Evolutionary conservation across 108 stramenopile species (phyloP).

Genomic region (Cylindrotheca closterium): DNA sequence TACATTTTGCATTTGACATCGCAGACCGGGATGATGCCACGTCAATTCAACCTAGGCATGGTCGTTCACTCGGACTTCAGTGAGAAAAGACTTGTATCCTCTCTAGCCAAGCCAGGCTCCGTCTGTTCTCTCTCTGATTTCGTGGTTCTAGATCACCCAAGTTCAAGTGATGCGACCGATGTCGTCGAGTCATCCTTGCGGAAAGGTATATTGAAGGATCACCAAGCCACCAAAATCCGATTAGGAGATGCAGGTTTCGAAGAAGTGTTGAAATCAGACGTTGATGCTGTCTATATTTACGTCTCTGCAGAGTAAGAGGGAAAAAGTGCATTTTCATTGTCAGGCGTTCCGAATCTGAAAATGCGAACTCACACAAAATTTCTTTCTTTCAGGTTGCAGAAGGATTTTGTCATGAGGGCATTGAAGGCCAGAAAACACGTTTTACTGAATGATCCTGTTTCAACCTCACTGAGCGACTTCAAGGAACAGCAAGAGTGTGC

Average conservation of each 20-base stretch:
- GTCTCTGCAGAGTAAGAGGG: slow-evolving; percentile 27
- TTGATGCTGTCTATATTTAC: slow-evolving; percentile 44
- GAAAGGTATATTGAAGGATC: slow-evolving; percentile 4
- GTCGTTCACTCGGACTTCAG: slow-evolving; percentile 18
- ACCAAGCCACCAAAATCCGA: slow-evolving; percentile 11
- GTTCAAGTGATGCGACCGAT: too few relatives aligned
- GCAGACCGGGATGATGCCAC: neutral
- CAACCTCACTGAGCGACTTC: slow-evolving; percentile 39
- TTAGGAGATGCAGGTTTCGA: slow-evolving; percentile 26
- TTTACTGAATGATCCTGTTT: slow-evolving; percentile 67
- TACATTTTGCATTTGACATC: too few relatives aligned
- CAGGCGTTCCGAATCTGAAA: too few relatives aligned
- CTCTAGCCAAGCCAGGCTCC: slow-evolving; percentile 25
- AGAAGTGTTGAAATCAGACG: slow-evolving; percentile 21
- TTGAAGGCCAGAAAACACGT: slow-evolving; percentile 57
- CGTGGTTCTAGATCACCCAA: slow-evolving; percentile 27
- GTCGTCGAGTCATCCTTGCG: too few relatives aligned
- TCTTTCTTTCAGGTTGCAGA: slow-evolving; percentile 11
- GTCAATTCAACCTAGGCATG: slow-evolving; percentile 24
- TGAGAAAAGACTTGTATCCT: slow-evolving; percentile 17
- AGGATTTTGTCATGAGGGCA: slow-evolving; percentile 34
- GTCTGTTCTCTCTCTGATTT: slow-evolving; percentile 16
- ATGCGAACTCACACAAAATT: too few relatives aligned
- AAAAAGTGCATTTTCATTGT: too few relatives aligned
- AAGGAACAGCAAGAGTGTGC: slow-evolving; percentile 45